phyloP scores from a whole-genome alignment of 495 filamentous ascomycete genomes.

The Podospora anserina region DNA sequence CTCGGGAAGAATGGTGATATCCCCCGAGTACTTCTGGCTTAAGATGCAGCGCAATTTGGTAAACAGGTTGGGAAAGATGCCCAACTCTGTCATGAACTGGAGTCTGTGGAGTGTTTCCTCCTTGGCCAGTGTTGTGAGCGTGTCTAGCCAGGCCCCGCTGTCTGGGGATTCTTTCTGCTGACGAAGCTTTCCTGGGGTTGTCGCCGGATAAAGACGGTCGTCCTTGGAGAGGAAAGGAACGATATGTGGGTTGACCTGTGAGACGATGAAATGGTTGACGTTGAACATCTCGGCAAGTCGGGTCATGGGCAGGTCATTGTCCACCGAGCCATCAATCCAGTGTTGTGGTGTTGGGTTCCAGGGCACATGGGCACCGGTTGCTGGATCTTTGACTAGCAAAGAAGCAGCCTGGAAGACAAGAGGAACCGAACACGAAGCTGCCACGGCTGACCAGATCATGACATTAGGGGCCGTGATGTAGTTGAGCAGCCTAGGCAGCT shows the following conservation, averaged over 20 bases:
- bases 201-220: constrained; percentile 49
- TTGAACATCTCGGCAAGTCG: constrained; percentile 93
- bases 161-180: constrained; percentile 21
- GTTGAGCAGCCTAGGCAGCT: constrained; percentile 81
- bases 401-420: constrained; percentile 74
- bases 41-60: constrained; percentile 78
- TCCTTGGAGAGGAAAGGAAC: constrained; percentile 80
- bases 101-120: constrained; percentile 78
- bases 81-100: constrained; percentile 75
- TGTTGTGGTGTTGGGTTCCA: constrained; percentile 81
- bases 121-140: constrained; percentile 70
- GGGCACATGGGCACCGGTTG: constrained; percentile 69
- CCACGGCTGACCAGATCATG: constrained; percentile 93
- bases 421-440: constrained; percentile 90
- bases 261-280: constrained; percentile 97
- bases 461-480: constrained; percentile 93
- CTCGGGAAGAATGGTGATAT: constrained; percentile 89
- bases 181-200: constrained; percentile 41
- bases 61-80: constrained; percentile 74
- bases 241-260: constrained; percentile 92
- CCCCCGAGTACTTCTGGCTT: constrained; percentile 88
- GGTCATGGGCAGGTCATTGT: constrained; percentile 91
- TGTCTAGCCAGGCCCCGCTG: constrained; percentile 59
- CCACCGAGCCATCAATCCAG: constrained; percentile 92
- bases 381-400: constrained; percentile 79